These are phyloP conservation scores for Hymenoscyphus infarciens DNA, from an alignment of 2,329 filamentous ascomycete genomes.

Conservation along the genomic window DNA sequence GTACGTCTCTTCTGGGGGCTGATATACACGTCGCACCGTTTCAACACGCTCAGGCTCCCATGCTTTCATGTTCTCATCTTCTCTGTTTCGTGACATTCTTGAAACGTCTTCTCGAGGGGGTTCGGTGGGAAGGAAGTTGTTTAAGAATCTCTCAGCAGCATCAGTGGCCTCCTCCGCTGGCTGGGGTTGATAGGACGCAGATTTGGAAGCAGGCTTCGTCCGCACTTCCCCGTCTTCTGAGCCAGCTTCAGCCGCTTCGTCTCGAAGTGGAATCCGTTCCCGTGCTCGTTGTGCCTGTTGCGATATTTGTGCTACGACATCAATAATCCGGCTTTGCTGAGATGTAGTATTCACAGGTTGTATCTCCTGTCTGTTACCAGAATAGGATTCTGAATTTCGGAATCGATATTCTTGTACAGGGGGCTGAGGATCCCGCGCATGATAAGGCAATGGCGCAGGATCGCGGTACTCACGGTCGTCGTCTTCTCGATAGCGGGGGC, in stretches of 20 bases:
- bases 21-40: constrained; percentile 14
- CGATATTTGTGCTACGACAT: constrained; percentile 31
- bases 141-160: constrained; percentile 39
- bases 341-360: constrained; percentile 21
- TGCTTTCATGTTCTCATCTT: constrained; percentile 12
- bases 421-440: constrained; percentile 15
- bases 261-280: constrained; percentile 20
- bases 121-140: constrained; percentile 34
- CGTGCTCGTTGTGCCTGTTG: constrained; percentile 29
- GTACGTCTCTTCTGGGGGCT: constrained; percentile 17
- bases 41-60: constrained; percentile 24
- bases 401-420: constrained; percentile 17
- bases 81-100: constrained; percentile 16
- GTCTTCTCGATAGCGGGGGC: constrained; percentile 22
- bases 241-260: constrained; percentile 30
- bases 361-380: constrained; percentile 19
- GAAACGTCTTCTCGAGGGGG: constrained; percentile 12
- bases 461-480: constrained; percentile 21
- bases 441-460: constrained; percentile 19
- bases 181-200: constrained; percentile 10
- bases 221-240: constrained; percentile 40
- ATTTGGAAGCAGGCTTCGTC: constrained; percentile 19
- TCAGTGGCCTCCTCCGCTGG: constrained; percentile 32
- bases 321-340: constrained; percentile 28
- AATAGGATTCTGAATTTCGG: constrained; percentile 21